phyloP scores from a whole-genome alignment of 306 rosid species.

The Trichosanthes cucumerina region DNA sequence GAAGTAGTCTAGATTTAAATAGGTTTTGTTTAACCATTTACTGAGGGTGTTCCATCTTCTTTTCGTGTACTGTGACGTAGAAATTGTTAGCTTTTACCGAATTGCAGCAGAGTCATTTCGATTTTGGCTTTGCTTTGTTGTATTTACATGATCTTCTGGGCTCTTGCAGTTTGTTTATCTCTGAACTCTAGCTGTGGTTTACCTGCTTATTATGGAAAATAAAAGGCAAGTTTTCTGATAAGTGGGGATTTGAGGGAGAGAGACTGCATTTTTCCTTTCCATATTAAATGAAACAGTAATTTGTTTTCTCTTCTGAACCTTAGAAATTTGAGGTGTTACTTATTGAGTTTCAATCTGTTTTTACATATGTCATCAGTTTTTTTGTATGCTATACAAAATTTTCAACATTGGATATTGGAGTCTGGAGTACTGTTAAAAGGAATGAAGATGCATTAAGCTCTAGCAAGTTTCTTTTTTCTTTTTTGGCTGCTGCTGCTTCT shows the following conservation, averaged over 20 bases:
- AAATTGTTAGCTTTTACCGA: not conserved
- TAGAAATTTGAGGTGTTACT: not conserved
- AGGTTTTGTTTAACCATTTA: not conserved
- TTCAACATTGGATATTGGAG: too few relatives aligned
- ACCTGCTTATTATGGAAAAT: not conserved
- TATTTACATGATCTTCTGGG: not conserved
- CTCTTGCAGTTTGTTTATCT: conserved; percentile 3
- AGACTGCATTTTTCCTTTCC: not conserved
- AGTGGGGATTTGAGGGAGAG: not conserved
- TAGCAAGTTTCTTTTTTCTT: too few relatives aligned
- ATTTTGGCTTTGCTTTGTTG: conserved; percentile 8
- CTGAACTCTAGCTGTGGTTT: not conserved
- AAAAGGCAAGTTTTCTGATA: not conserved
- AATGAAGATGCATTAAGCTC: too few relatives aligned
- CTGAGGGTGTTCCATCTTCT: not conserved
- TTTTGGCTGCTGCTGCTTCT: too few relatives aligned
- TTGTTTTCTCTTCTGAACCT: not conserved
- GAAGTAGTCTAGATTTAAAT: not conserved
- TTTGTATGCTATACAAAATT: too few relatives aligned
- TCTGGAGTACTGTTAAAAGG: too few relatives aligned
- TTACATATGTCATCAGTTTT: too few relatives aligned
- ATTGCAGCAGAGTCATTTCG: not conserved
- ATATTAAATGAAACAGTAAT: not conserved
- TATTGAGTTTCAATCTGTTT: too few relatives aligned
- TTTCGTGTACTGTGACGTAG: not conserved